Percentiles rank a stretch among this genome's conserved stretches.
These are phyloP conservation scores for Ramaria sp. DNA, from an alignment of 768 basidiomycete genomes.

Conservation along the genomic window DNA sequence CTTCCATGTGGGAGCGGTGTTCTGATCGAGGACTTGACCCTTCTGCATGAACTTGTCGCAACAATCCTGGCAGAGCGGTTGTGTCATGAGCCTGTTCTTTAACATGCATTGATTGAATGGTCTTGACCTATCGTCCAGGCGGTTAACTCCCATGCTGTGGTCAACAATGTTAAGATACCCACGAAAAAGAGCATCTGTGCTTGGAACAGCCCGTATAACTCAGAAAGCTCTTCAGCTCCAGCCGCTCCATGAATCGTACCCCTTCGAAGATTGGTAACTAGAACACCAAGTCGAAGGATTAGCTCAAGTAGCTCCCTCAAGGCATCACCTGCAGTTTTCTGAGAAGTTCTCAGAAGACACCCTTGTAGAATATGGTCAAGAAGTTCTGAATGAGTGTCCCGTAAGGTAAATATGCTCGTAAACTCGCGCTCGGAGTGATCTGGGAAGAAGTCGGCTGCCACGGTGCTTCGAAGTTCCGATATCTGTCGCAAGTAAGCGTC, in stretches of 20 bases:
- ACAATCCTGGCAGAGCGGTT: not conserved
- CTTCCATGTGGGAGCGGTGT: not conserved
- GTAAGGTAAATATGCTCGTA: slow-evolving; percentile 65
- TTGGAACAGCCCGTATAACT: not conserved
- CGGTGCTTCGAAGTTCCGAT: slow-evolving; percentile 5
- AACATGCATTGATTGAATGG: not conserved
- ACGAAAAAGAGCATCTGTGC: slow-evolving; percentile 1
- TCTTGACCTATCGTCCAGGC: not conserved
- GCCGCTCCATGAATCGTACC: not conserved
- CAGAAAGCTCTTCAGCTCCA: not conserved
- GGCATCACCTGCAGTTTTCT: slow-evolving; percentile 53
- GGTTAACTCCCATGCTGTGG: too few species aligned
- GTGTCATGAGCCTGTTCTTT: not conserved
- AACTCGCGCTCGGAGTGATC: slow-evolving; percentile 23
- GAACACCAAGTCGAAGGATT: slow-evolving; percentile 54
- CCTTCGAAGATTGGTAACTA: slow-evolving; percentile 16
- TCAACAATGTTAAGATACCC: not conserved
- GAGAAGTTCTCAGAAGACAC: slow-evolving; percentile 42
- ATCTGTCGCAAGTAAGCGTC: slow-evolving; percentile 48
- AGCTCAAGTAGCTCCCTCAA: slow-evolving; percentile 52
- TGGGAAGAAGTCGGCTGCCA: not conserved
- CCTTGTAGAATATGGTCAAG: slow-evolving; percentile 69
- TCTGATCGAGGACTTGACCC: not conserved
- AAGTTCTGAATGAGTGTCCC: slow-evolving; percentile 52
- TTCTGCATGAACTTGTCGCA: not conserved